Conservation (phyloP, 1,284 basidiomycete species). For the Apiotrichum gamsii region DNA sequence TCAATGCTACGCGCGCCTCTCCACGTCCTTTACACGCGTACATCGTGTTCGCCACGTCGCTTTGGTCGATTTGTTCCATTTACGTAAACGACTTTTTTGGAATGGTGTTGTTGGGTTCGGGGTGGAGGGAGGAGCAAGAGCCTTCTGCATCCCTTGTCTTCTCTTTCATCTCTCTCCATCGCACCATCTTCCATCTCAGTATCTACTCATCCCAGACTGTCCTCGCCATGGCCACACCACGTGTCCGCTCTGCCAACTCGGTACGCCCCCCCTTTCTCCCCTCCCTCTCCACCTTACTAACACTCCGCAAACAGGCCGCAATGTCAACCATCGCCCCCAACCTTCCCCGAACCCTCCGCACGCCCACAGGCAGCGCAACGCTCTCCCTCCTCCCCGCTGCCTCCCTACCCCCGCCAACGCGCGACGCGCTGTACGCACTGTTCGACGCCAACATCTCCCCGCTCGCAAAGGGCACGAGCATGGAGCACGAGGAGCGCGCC, state of each 20-base stretch:
- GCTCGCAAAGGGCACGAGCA: constrained; percentile 23
- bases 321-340: constrained; percentile 16
- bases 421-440: constrained; percentile 27
- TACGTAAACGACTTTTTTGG: no score
- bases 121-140: no score
- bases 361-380: background rate
- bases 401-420: constrained; percentile 6
- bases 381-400: constrained; percentile 14
- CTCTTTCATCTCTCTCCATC: no score
- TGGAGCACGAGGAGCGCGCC: constrained; percentile 20
- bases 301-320: background rate
- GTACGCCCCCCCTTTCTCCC: constrained; percentile 8
- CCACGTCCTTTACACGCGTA: no score
- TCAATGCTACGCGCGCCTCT: no score
- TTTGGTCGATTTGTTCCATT: no score
- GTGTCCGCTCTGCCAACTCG: constrained; percentile 18
- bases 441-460: constrained; percentile 35
- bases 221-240: constrained; percentile 18
- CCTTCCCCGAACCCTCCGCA: constrained; percentile 9
- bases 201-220: no score
- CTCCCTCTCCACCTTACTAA: background rate
- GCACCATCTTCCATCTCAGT: no score
- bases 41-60: no score
- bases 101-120: no score
- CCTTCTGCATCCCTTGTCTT: no score